These are phyloP conservation scores for Fusarium mundagurra DNA, from an alignment of 2,329 filamentous ascomycete genomes.

Conservation along the genomic window DNA sequence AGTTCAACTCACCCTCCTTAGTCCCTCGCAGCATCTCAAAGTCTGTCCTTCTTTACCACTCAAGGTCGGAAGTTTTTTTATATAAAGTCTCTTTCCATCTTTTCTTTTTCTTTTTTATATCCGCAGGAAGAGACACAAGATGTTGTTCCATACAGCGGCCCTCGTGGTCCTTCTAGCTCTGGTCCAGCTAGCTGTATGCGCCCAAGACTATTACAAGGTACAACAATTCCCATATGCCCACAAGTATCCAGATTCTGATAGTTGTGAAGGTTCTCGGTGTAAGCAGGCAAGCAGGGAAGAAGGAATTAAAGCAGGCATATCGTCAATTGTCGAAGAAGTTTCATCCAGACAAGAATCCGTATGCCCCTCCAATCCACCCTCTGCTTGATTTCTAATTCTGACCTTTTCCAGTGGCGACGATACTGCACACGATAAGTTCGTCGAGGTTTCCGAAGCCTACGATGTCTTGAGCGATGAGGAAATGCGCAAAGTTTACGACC, in stretches of 20 bases:
- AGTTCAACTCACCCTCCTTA: slow-evolving; percentile 1
- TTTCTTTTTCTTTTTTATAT: slow-evolving; percentile 10
- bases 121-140: slow-evolving; percentile 45
- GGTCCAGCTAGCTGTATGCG: slow-evolving; percentile 64
- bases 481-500: slow-evolving; percentile 89
- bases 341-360: slow-evolving; percentile 99
- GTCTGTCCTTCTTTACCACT: neutral
- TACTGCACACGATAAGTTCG: slow-evolving; percentile 87
- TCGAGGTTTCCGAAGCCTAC: slow-evolving; percentile 94
- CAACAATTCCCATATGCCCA: neutral
- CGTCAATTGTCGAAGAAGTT: slow-evolving; percentile 92
- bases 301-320: slow-evolving; percentile 94
- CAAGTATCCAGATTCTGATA: slow-evolving; percentile 1
- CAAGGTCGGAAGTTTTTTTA: neutral
- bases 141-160: slow-evolving; percentile 63
- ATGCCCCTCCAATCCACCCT: slow-evolving; percentile 51
- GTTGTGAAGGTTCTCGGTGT: slow-evolving; percentile 76
- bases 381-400: neutral
- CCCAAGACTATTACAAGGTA: slow-evolving; percentile 84
- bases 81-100: neutral
- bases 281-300: slow-evolving; percentile 80
- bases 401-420: slow-evolving; percentile 71
- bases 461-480: slow-evolving; percentile 85
- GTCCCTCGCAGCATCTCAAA: slow-evolving; percentile 4
- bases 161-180: slow-evolving; percentile 64